A percentile compares a stretch with the other conserved stretches of the same genome.
These are phyloP conservation scores for Auriscalpium orientale DNA, from an alignment of 768 basidiomycete genomes.

Conservation along the genomic window DNA sequence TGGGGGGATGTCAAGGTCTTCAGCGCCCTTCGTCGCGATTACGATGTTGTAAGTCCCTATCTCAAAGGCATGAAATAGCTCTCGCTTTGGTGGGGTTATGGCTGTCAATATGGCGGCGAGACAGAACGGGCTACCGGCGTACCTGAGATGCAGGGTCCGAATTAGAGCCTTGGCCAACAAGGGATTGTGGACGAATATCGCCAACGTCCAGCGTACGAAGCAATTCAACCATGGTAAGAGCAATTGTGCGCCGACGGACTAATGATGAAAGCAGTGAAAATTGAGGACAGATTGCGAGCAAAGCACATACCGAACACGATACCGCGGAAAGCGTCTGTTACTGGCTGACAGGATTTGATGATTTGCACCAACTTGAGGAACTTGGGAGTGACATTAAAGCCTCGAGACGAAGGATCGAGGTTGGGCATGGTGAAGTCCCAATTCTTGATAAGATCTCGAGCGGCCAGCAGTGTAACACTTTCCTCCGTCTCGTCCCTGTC, in stretches of 20 bases:
- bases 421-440: conserved; percentile 64
- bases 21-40: conserved; percentile 48
- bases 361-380: conserved; percentile 53
- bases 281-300: background rate
- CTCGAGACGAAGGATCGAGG: conserved; percentile 42
- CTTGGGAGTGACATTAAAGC: conserved; percentile 66
- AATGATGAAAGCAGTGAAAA: conserved; percentile 4
- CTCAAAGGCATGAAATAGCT: conserved; percentile 42
- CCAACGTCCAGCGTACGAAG: conserved; percentile 45
- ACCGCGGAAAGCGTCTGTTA: conserved; percentile 55
- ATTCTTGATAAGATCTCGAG: conserved; percentile 41
- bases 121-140: background rate
- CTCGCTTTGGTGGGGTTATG: conserved; percentile 27
- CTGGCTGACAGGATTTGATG: conserved; percentile 44
- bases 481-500: conserved; percentile 30
- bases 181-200: conserved; percentile 48
- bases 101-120: too few species aligned
- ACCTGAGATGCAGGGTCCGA: conserved; percentile 28
- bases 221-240: conserved; percentile 51
- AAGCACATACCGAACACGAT: conserved; percentile 50
- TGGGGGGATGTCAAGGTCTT: conserved; percentile 54
- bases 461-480: conserved; percentile 14
- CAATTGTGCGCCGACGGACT: conserved; percentile 51
- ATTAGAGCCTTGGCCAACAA: conserved; percentile 32
- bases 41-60: conserved; percentile 57